Evolutionary conservation across 1,139 yeast species (phyloP).

Genomic region (Yamadazyma atlantica): DNA sequence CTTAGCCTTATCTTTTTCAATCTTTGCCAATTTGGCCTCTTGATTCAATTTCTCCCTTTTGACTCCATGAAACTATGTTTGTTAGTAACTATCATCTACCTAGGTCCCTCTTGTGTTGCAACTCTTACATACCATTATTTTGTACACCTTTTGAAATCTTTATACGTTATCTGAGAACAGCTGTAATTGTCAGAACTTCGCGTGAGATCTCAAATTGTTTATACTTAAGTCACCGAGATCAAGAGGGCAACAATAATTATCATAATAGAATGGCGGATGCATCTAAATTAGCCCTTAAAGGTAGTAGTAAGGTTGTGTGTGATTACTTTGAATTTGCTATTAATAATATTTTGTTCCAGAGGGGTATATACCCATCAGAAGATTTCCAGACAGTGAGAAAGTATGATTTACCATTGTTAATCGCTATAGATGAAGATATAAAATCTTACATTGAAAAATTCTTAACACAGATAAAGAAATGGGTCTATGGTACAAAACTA

Average conservation of each 20-base stretch:
- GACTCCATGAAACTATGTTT: conserved; percentile 61
- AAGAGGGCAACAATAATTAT: neutral
- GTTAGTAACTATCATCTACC: neutral
- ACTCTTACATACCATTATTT: conserved; percentile 3
- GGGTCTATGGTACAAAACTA: conserved; percentile 76
- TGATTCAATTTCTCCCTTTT: conserved; percentile 58
- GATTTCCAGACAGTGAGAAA: conserved; percentile 79
- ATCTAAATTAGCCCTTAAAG: conserved; percentile 61
- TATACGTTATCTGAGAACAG: neutral
- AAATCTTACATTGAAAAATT: conserved; percentile 66
- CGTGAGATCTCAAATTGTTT: conserved; percentile 1
- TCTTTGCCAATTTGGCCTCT: conserved; percentile 57
- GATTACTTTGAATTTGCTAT: conserved; percentile 85
- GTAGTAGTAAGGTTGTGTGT: conserved; percentile 74
- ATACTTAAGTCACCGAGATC: conserved; percentile 6
- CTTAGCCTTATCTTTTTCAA: conserved; percentile 50
- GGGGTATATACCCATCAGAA: conserved; percentile 89
- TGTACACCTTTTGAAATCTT: too few relatives aligned
- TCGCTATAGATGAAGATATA: conserved; percentile 76
- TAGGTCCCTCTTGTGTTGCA: neutral
- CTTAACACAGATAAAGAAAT: conserved; percentile 73
- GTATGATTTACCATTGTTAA: conserved; percentile 75
- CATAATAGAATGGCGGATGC: conserved; percentile 9
- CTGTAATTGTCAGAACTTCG: too few relatives aligned
- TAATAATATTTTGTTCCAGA: conserved; percentile 78